Evolutionary conservation across 306 rosid species (phyloP).

Genomic region (Trichosanthes truncata): DNA sequence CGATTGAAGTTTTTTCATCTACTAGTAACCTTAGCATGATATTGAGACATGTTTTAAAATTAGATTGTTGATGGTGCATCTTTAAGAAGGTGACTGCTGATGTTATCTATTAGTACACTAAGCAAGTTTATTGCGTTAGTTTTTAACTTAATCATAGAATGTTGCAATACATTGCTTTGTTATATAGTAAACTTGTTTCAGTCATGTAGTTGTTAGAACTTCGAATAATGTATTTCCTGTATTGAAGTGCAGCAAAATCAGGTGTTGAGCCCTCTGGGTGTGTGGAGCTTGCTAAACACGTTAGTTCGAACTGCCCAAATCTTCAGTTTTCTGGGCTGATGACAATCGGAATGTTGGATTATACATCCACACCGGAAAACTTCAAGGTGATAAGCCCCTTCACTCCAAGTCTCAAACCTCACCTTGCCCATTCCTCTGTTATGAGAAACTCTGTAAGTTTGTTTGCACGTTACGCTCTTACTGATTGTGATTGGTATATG

Average conservation of each 20-base stretch:
- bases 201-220: not conserved
- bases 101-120: not conserved
- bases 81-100: not conserved
- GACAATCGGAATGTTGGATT: constrained; percentile 95
- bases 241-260: constrained; percentile 54
- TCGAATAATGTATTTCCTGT: not conserved
- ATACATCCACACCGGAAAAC: constrained; percentile 83
- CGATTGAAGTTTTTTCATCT: not conserved
- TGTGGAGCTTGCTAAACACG: constrained; percentile 74
- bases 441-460: not conserved
- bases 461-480: not conserved
- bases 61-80: not conserved
- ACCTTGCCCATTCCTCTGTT: not conserved
- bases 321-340: constrained; percentile 80
- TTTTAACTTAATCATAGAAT: not conserved
- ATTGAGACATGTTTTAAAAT: not conserved
- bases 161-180: not conserved
- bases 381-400: constrained; percentile 44
- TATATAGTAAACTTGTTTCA: not conserved
- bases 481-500: constrained; percentile 7
- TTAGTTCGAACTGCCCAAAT: constrained; percentile 50
- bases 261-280: constrained; percentile 76
- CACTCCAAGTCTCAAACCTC: not conserved
- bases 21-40: not conserved
- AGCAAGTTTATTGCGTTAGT: not conserved